These are phyloP conservation scores for Juncus effusus DNA, from an alignment of 176 grass and related monocot species.

Conservation along the genomic window DNA sequence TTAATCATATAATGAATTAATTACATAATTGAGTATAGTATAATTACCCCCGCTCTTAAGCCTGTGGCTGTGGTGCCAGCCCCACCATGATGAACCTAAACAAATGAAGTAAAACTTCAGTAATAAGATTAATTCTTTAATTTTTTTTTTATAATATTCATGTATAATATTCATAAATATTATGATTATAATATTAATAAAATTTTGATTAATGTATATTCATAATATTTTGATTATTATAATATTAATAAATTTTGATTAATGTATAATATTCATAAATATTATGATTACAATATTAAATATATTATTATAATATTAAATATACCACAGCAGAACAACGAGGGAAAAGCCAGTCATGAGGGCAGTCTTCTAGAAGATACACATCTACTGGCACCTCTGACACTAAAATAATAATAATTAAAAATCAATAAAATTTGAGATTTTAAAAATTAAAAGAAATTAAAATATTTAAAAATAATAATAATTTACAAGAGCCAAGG, in stretches of 20 bases:
- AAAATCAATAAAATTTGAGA: slow-evolving; percentile 10
- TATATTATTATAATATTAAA: slow-evolving; percentile 1
- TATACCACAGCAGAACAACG: slow-evolving; percentile 83
- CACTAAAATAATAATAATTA: slow-evolving; percentile 39
- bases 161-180: neutral
- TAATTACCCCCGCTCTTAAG: slow-evolving; percentile 83
- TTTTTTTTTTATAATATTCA: no score
- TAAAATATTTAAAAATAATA: slow-evolving; percentile 17
- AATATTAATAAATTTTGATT: no score
- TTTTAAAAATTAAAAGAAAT: neutral
- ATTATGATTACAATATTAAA: neutral
- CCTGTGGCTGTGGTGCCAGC: slow-evolving; percentile 93
- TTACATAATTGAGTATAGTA: neutral
- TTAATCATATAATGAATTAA: no score
- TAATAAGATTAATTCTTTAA: no score
- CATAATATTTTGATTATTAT: no score
- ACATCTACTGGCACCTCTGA: slow-evolving; percentile 71
- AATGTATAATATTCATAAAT: neutral
- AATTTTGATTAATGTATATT: no score
- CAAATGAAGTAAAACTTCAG: slow-evolving; percentile 13
- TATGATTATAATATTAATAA: neutral
- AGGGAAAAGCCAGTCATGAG: slow-evolving; percentile 96
- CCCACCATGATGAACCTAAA: slow-evolving; percentile 94
- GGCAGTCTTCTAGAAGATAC: slow-evolving; percentile 94
- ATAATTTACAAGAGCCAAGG: slow-evolving; percentile 85